phyloP scores from a whole-genome alignment of 768 basidiomycete species.

The Macrolepiota fuliginosa region DNA sequence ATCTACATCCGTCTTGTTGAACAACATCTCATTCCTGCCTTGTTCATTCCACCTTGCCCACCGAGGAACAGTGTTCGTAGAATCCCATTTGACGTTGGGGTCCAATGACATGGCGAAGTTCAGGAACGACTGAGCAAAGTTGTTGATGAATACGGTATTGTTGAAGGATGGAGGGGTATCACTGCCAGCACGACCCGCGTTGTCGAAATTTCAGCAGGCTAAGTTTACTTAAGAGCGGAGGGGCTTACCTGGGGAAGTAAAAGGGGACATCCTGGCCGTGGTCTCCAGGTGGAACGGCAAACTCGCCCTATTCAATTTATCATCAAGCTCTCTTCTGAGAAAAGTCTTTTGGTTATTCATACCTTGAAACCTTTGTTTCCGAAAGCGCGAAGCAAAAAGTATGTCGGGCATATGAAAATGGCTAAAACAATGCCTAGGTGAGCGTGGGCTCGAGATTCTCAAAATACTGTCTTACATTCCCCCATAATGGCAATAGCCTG shows the following conservation, averaged over 20 bases:
- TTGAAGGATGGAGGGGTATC: slow-evolving; percentile 26
- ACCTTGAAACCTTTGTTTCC: slow-evolving; percentile 30
- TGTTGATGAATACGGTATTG: slow-evolving; percentile 32
- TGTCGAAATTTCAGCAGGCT: background rate
- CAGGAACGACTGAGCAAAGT: slow-evolving; percentile 37
- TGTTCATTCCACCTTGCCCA: slow-evolving; percentile 29
- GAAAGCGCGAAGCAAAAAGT: slow-evolving; percentile 34
- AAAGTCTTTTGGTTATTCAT: background rate
- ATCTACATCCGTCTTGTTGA: slow-evolving; percentile 35
- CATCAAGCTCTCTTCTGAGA: background rate
- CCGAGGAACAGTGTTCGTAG: slow-evolving; percentile 32
- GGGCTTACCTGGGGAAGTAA: slow-evolving; percentile 40
- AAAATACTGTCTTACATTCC: slow-evolving; percentile 4
- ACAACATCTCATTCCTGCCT: slow-evolving; percentile 39
- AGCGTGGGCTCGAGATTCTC: background rate
- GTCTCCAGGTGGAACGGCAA: slow-evolving; percentile 37
- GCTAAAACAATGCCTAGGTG: slow-evolving; percentile 20
- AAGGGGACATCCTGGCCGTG: slow-evolving; percentile 37
- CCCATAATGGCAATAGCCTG: slow-evolving; percentile 13
- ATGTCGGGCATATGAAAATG: slow-evolving; percentile 45
- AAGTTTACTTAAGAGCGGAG: background rate
- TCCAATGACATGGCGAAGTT: slow-evolving; percentile 31
- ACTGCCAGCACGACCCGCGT: background rate
- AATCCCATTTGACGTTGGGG: slow-evolving; percentile 26
- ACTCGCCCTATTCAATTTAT: slow-evolving; percentile 30